Base-by-base conservation (phyloP, 768 basidiomycete genomes). In the Rubroboletus satanas region DNA sequence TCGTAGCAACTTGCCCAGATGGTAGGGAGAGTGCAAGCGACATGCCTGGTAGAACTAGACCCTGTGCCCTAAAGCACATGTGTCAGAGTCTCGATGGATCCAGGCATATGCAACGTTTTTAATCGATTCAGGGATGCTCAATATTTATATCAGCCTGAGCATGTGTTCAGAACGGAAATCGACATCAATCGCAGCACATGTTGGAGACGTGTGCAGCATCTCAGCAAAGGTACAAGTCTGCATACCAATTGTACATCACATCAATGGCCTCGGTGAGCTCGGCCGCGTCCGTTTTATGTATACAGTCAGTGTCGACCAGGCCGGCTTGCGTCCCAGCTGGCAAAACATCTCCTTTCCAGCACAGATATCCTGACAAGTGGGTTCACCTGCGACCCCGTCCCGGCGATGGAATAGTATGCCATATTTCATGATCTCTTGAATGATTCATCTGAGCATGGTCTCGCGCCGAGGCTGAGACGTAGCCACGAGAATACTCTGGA, bases 351-450 rank as follows among this genome's bases (percentile, higher is more conserved):
- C 21, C 21, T 21, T 21, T 21, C 21, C 21, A 21, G 7, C 5
- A 5, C 36, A 18, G 14, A 49, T 7, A 14, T 56, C 52, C 9
- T 41, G 47, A 33, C 32, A 58, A 4, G 26, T 43, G 33, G 52
- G 56, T 35, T 62, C 61, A 23, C 51, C 21, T 21, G 21, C 21
- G 21, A 21, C 21, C 21, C 21, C 21, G 10, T 46, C 43, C 45
- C 56, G 49, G 9, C 38, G 51, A 41, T 62, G 61, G 23, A 61
- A 62, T 26, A 62, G 28, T 12, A 58, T 35, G 23, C 8, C 61
- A 17, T 62, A 54, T 43, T 32, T 7, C 3, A 59, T 38, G 5
- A 49, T 37, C 11, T 51, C 49, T 43, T 48, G 57, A 26, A 54
- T 55, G 37, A 60, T 52, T 15, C 53, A 33, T 33, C 31, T 47